Percentiles rank a stretch among this genome's conserved stretches.
Conservation (phyloP, 768 basidiomycete genomes). For the Mycena leptocephala region DNA sequence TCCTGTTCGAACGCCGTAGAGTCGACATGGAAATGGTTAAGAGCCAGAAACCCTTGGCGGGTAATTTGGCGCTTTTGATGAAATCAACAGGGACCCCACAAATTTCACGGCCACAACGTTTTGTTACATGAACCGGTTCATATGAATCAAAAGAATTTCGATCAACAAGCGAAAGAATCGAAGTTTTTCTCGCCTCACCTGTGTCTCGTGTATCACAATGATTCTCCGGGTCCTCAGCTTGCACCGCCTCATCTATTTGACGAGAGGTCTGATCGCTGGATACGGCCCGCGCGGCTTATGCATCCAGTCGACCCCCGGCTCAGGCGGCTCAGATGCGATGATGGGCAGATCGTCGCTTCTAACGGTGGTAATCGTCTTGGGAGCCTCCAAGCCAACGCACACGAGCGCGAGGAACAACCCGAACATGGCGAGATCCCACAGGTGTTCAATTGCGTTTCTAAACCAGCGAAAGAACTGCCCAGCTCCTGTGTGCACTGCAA, state of each 20-base stretch:
- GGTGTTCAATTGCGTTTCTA: background rate
- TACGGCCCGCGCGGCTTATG: background rate
- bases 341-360: background rate
- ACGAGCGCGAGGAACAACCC: background rate
- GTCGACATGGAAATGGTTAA: constrained; percentile 20
- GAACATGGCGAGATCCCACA: background rate
- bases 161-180: background rate
- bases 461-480: background rate
- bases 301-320: background rate
- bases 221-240: too few species aligned
- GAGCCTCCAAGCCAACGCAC: background rate
- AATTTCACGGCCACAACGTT: background rate
- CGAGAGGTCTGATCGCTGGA: too few species aligned
- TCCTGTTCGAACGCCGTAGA: constrained; percentile 1
- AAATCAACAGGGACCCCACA: background rate
- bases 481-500: constrained; percentile 4
- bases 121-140: background rate
- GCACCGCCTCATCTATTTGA: constrained; percentile 3
- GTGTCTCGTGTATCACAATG: background rate
- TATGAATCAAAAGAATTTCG: background rate
- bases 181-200: background rate
- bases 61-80: background rate
- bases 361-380: background rate
- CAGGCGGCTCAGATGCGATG: constrained; percentile 22
- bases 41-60: background rate